Evolutionary conservation across 1,139 yeast genomes (phyloP).

Genomic region (Debaryomyces psychrophilus): DNA sequence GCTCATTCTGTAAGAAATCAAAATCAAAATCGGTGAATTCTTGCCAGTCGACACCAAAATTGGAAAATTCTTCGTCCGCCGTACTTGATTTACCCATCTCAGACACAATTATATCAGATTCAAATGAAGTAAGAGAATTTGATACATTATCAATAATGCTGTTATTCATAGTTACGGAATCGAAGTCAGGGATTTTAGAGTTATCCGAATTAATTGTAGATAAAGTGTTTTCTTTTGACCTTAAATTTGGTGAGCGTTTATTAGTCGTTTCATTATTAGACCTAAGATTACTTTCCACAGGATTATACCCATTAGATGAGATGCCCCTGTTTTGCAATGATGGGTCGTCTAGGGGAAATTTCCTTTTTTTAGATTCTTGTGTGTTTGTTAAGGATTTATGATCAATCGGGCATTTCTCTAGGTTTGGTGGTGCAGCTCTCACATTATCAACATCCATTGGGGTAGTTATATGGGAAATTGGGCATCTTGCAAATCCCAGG

Average conservation of each 20-base stretch:
- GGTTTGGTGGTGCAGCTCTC: background rate
- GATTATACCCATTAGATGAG: conserved; percentile 20
- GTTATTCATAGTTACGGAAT: background rate
- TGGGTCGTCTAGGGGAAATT: conserved; percentile 41
- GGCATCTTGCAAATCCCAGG: conserved; percentile 28
- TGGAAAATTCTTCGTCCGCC: conserved; percentile 3
- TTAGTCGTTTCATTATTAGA: background rate
- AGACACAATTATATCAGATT: background rate
- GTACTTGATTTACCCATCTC: background rate
- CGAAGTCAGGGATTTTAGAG: background rate
- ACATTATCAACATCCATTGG: conserved; percentile 21
- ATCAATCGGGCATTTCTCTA: conserved; percentile 24
- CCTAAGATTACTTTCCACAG: conserved; percentile 33
- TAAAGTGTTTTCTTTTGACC: background rate
- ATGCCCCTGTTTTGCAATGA: conserved; percentile 20
- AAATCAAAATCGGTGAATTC: conserved; percentile 30
- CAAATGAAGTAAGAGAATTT: background rate
- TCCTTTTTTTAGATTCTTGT: conserved; percentile 18
- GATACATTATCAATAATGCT: background rate
- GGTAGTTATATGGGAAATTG: conserved; percentile 34
- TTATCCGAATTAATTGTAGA: background rate
- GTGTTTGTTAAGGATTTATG: conserved; percentile 11
- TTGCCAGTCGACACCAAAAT: conserved; percentile 11
- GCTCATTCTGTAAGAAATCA: conserved; percentile 37
- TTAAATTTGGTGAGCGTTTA: background rate